A percentile compares a stretch with the other conserved stretches of the same genome.
phyloP scores from a whole-genome alignment of 768 basidiomycete genomes.

The Auricularia sp. region DNA sequence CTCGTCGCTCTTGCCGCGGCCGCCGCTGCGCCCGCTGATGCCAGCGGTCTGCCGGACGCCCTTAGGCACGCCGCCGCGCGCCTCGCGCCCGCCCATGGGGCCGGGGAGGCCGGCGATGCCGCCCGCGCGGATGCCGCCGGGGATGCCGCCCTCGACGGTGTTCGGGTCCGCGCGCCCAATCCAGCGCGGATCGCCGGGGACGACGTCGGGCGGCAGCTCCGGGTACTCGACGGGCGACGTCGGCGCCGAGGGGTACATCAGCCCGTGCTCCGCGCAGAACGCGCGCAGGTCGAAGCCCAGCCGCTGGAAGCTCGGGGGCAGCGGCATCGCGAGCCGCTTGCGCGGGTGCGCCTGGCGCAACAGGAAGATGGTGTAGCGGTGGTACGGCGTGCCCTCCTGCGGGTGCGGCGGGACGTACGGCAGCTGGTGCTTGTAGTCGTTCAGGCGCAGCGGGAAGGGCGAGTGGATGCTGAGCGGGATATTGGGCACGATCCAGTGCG shows the following conservation, averaged over 20 bases:
- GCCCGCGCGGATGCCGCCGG: not conserved
- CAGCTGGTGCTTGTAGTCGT: slow-evolving; percentile 26
- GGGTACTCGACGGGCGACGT: not conserved
- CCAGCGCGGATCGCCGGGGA: not conserved
- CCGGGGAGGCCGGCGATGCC: not conserved
- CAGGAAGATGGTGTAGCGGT: slow-evolving; percentile 50
- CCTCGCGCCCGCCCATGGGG: slow-evolving; percentile 5
- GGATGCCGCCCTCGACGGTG: not conserved
- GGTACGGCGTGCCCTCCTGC: slow-evolving; percentile 77
- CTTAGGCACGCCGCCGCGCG: not conserved
- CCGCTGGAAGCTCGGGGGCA: slow-evolving; percentile 26
- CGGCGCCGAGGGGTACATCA: slow-evolving; percentile 4
- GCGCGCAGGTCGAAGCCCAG: slow-evolving; percentile 54
- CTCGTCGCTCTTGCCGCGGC: slow-evolving; percentile 1
- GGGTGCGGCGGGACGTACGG: slow-evolving; percentile 87
- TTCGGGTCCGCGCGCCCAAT: not conserved
- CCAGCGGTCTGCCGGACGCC: not conserved
- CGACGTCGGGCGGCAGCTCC: not conserved
- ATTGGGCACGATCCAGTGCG: slow-evolving; percentile 90
- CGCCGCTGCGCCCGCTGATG: slow-evolving; percentile 5
- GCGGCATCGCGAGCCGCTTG: not conserved
- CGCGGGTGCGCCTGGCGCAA: slow-evolving; percentile 18
- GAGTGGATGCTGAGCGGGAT: slow-evolving; percentile 49
- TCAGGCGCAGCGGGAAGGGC: slow-evolving; percentile 1
- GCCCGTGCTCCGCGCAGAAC: slow-evolving; percentile 45